phyloP scores from a whole-genome alignment of 257 asterid genomes.

The Nicotiana paniculata region DNA sequence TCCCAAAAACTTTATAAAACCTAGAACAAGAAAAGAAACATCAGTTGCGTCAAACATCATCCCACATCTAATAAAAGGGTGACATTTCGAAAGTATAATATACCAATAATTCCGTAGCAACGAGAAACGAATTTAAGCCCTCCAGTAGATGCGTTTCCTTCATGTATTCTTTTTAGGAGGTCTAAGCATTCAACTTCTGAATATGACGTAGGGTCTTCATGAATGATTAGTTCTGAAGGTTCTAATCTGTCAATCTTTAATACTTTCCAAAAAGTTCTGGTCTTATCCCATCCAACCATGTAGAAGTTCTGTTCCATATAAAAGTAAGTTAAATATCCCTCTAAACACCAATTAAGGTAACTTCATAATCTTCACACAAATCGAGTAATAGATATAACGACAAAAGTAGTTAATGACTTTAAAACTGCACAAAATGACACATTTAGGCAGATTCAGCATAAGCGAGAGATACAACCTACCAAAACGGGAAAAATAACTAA shows the following conservation, averaged over 20 bases:
- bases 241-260: constrained; percentile 76
- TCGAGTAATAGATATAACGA: neutral
- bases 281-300: constrained; percentile 77
- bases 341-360: too few relatives aligned
- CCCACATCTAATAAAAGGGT: neutral
- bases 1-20: constrained; percentile 84
- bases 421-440: neutral
- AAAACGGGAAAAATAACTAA: neutral
- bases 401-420: neutral
- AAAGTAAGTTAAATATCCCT: neutral
- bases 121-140: constrained; percentile 72
- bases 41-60: neutral
- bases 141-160: constrained; percentile 78
- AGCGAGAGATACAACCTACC: neutral
- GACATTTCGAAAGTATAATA: constrained; percentile 14
- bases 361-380: neutral
- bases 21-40: constrained; percentile 31
- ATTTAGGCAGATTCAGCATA: neutral
- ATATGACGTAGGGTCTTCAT: constrained; percentile 68
- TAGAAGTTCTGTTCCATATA: constrained; percentile 53
- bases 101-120: constrained; percentile 92
- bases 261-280: constrained; percentile 64
- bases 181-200: constrained; percentile 64
- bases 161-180: constrained; percentile 60
- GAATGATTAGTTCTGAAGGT: constrained; percentile 52